These are phyloP conservation scores for Fusarium fujikuroi DNA, from an alignment of 2,329 filamentous ascomycete genomes.

Conservation along the genomic window DNA sequence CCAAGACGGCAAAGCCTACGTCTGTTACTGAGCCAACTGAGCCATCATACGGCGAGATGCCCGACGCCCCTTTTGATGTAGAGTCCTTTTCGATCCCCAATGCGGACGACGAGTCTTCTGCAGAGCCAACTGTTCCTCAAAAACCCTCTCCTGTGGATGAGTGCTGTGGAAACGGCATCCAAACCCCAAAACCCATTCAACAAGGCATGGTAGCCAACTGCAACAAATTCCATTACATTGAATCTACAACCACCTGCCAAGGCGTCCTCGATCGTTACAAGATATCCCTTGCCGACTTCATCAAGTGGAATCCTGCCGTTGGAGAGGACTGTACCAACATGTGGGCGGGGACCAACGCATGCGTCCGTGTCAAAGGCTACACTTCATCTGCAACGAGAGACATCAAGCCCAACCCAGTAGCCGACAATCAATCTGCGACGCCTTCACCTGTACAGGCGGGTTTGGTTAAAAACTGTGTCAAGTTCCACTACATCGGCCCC, in stretches of 20 bases:
- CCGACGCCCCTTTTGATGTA: accelerated
- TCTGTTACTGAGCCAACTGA: not conserved
- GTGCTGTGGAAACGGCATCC: not conserved
- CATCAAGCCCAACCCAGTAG: not conserved
- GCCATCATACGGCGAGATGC: not conserved
- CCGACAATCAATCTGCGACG: not conserved
- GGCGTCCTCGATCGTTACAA: not conserved
- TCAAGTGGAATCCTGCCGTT: slow-evolving; percentile 5
- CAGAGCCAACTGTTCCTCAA: not conserved
- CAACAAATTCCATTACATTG: slow-evolving; percentile 6
- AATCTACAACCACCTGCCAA: not conserved
- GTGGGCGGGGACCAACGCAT: not conserved
- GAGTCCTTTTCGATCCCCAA: not conserved
- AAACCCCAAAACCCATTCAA: not conserved
- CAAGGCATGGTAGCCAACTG: slow-evolving; percentile 2
- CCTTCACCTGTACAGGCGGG: not conserved
- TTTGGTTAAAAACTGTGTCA: slow-evolving; percentile 10
- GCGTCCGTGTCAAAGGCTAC: not conserved
- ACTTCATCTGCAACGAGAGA: not conserved
- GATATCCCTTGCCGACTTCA: not conserved
- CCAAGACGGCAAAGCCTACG: not conserved
- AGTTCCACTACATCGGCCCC: not conserved
- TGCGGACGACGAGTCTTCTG: not conserved
- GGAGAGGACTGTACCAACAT: not conserved
- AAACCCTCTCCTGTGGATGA: not conserved